These are phyloP conservation scores for Citrus cavaleriei DNA, from an alignment of 345 rosid genomes.

Conservation along the genomic window DNA sequence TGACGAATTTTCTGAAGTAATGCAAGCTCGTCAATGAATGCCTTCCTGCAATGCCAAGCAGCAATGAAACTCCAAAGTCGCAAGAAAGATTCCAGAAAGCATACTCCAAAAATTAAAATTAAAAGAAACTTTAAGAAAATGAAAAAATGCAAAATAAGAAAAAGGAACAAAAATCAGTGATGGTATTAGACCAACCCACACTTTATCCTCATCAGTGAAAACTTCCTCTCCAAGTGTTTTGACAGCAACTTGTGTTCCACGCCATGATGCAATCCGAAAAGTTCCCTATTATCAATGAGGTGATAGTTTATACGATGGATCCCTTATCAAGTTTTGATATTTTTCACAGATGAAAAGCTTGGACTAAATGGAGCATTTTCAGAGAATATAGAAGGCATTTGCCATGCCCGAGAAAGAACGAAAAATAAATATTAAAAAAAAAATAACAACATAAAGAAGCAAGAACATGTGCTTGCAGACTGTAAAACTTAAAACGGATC, in stretches of 20 bases:
- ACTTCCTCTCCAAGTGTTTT: conserved; percentile 76
- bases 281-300: conserved; percentile 48
- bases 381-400: neutral
- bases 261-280: conserved; percentile 73
- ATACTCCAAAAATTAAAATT: neutral
- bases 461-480: neutral
- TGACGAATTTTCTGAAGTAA: conserved; percentile 83
- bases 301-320: neutral
- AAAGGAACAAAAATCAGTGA: neutral
- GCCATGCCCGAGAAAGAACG: neutral
- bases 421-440: no score
- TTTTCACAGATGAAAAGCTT: neutral
- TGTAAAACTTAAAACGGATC: neutral
- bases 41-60: conserved; percentile 45
- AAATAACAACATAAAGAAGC: neutral
- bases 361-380: neutral
- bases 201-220: conserved; percentile 64
- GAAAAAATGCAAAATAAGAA: neutral
- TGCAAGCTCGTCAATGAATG: conserved; percentile 79
- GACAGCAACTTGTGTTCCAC: conserved; percentile 82
- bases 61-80: conserved; percentile 9
- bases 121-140: neutral
- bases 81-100: neutral
- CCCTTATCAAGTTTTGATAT: neutral
- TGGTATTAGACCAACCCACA: conserved; percentile 45